Evolutionary conservation across 805 yeast genomes (phyloP), one percentile per base, ranked within the genome.

Genomic region (Candida corydali): DNA sequence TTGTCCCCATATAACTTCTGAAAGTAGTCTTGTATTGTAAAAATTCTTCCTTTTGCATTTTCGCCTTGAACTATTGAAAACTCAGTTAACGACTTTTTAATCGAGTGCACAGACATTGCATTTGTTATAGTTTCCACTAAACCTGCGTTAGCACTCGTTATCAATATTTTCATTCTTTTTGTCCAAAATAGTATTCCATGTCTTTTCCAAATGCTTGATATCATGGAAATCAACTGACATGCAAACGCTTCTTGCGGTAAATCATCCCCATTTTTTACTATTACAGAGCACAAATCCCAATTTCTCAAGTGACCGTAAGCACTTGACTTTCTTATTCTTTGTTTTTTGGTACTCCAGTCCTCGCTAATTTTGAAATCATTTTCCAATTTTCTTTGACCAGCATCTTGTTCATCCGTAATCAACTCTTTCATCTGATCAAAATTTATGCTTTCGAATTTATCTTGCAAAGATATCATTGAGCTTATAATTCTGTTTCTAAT

Each of bases 221-320:
- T 86, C 17, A 95, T 82, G 42, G 84, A 82, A 35, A 93, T 91
- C 29, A 93, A 58, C 57, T 93, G 98, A 44, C 96, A 88, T 0
- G 98, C 98, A 69, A 93, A 88, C 0, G 98, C 96, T 58, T 93
- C 98, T 56, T 93, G 98, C 17, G 96, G 84, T 35, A 93, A 59
- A 61, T 93, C 98, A 51, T 85, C 91, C 24, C 98, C 98, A 20
- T 95, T 91, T 54, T 93, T 93, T 9, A 94, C 96, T 54, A 93
- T 93, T 2, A 91, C 96, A 1, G 97, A 89, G 46, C 91, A 87
- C 26, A 93, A 59, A 44, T 93, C 97, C 98, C 98, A 93, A 55
- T 87, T 85, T 17, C 82, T 85, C 22, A 84, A 59, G 53, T 88
- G 93, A 0, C 98, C 98, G 52, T 69, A 88, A 7, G 78, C 76